Evolutionary conservation across 192 early-diverging fungal species (phyloP).

Genomic region (Rhizophagus clarus): DNA sequence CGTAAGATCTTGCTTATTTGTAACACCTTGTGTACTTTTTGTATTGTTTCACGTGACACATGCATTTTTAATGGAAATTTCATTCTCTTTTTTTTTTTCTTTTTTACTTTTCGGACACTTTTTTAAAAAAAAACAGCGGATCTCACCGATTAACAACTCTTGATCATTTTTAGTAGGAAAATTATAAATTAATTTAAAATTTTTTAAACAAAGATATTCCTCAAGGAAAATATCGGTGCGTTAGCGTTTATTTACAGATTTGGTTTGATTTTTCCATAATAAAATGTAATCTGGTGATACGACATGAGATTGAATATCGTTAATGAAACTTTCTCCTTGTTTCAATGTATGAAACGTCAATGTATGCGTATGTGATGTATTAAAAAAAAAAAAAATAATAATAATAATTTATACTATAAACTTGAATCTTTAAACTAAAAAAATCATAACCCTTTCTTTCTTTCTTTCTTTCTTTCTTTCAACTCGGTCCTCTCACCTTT

Average conservation of each 20-base stretch:
- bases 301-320: too few relatives aligned
- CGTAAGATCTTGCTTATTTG: not conserved
- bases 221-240: too few relatives aligned
- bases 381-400: not conserved
- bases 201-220: not conserved
- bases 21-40: not conserved
- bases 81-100: not conserved
- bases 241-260: not conserved
- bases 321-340: not conserved
- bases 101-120: too few relatives aligned
- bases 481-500: too few relatives aligned
- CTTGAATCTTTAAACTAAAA: not conserved
- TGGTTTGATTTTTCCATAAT: not conserved
- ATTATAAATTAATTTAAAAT: too few relatives aligned
- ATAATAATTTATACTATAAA: not conserved
- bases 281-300: not conserved
- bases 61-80: not conserved
- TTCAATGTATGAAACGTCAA: not conserved
- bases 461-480: too few relatives aligned
- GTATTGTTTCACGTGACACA: not conserved
- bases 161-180: not conserved
- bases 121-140: not conserved
- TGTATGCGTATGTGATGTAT: not conserved
- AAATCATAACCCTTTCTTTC: not conserved
- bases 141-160: not conserved